Evolutionary conservation across 1,284 basidiomycete species (phyloP), one percentile per base, ranked within the genome.

Genomic region (Coniferiporia weirii): DNA sequence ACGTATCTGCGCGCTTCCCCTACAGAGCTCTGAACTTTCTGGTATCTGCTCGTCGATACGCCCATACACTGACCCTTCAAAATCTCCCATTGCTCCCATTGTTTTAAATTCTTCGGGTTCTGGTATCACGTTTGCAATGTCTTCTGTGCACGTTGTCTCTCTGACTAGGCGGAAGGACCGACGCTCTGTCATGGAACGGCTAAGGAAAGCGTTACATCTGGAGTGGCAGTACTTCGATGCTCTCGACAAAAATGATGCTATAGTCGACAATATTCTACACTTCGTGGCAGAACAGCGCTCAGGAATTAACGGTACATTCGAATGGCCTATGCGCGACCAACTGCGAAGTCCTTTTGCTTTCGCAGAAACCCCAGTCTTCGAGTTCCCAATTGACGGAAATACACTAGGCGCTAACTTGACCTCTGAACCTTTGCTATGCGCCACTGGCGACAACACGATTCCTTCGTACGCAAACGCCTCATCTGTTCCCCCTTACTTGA

Each of bases 171-270:
- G 85, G 44, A 60, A 64, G 3, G 83, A 84, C 62, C 73, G 85
- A 19, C 75, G 78, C 10, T 58, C 64, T n/a, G 72, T 78, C 43
- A 87, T 87, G 83, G 80, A 84, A 55, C 64, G 62, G 13, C 68
- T 87, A 8, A 75, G 78, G 17, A 65, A 63, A 1, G 66, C 68
- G 3, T 73, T 85, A 10, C 73, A 68, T 13, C 64, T 86, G 9
- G 65, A 70, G 15, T 87, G 83, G 82, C 75, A 73, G 1, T 79
- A 84, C 64, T 60, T 79, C n/a, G 75, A 82, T 56, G 84, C 82
- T 10, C 67, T 76, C 0, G 69, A 74, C 13, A 65, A 73, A 0
- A 68, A 75, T 7, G 71, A 77, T 35, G 60, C 69, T 1, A 57
- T 76, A 5, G 71, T 85, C 19, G 35, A 64, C 13, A 65, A 61